Base-by-base conservation (phyloP, 2,329 filamentous ascomycete species). In the Leptographium wingfieldii region DNA sequence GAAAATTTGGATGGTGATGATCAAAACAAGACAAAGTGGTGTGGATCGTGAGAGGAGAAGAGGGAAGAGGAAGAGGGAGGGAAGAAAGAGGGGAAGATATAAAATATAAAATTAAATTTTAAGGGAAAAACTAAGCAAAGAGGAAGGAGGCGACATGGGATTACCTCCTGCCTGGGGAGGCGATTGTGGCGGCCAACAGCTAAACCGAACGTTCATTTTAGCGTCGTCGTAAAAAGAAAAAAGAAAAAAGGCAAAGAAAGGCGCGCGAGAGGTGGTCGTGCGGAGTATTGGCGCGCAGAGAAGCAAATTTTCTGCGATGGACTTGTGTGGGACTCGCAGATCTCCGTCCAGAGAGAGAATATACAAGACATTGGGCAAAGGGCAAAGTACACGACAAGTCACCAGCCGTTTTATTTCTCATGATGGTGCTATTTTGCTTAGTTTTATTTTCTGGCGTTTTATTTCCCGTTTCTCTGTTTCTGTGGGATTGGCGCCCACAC, bases 61-160 rank as follows among this genome's bases (percentile, higher is more conserved):
- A 46, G 19, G 29, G 46, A 19, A 53, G 22, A 64, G 60, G 58
- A 62, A 60, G 59, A 62, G 62, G 62, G 64, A 61, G 60, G 59
- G 62, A 57, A 64, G 58, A 60, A 51, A 62, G 52, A 63, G 64
- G 61, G 61, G 62, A 63, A 61, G 62, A 56, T 35, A 57, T 55
- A 62, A 57, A 60, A 52, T 55, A 46, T 55, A 54, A 51, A 43
- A 16, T 43, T 43, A 60, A 58, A 61, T 54, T 58, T 48, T 53
- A 59, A 59, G 3, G 38, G 56, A 58, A 59, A 61, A 59, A 61
- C 43, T 48, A 55, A 60, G 35, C 40, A 57, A 59, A 55, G 33
- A 60, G 59, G 61, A 57, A 62, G 51, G 62, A 60, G 60, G 60
- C 61, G 54, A 61, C 53, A 29, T 25, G 60, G 5, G 48, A 31